Percentiles rank a stretch among this genome's conserved stretches.
These are phyloP conservation scores for Cyclanthera cordifolia DNA, from an alignment of 306 rosid genomes.

Conservation along the genomic window DNA sequence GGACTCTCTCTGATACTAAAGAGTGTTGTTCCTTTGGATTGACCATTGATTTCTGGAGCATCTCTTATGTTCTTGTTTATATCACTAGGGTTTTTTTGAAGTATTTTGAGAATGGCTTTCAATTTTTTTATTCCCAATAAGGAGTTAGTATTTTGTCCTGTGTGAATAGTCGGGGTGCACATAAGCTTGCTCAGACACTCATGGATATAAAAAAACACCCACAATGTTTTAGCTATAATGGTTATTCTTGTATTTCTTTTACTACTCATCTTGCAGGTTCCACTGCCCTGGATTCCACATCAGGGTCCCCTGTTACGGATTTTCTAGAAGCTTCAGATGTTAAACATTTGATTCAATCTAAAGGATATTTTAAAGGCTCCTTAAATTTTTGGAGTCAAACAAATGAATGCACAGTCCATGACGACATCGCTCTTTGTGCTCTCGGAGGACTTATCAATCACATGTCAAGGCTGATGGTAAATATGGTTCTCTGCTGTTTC, in stretches of 20 bases:
- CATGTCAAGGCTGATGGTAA: constrained; percentile 82
- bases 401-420: constrained; percentile 33
- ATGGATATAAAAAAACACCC: too few relatives aligned
- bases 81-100: not conserved
- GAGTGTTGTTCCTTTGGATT: not conserved
- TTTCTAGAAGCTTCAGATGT: constrained; percentile 48
- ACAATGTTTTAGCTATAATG: not conserved
- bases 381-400: constrained; percentile 47
- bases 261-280: constrained; percentile 37
- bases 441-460: constrained; percentile 73
- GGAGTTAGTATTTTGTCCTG: too few relatives aligned
- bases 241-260: not conserved
- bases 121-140: not conserved
- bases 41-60: not conserved
- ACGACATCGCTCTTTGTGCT: constrained; percentile 48
- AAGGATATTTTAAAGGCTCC: constrained; percentile 67
- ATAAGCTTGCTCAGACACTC: too few relatives aligned
- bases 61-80: not conserved
- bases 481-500: constrained; percentile 13
- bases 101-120: not conserved
- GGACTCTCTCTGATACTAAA: too few relatives aligned
- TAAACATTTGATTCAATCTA: constrained; percentile 38
- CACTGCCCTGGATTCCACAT: constrained; percentile 44
- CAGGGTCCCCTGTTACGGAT: constrained; percentile 43
- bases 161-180: too few relatives aligned